phyloP scores from a whole-genome alignment of 345 rosid genomes.

The Kernera saxatilis region DNA sequence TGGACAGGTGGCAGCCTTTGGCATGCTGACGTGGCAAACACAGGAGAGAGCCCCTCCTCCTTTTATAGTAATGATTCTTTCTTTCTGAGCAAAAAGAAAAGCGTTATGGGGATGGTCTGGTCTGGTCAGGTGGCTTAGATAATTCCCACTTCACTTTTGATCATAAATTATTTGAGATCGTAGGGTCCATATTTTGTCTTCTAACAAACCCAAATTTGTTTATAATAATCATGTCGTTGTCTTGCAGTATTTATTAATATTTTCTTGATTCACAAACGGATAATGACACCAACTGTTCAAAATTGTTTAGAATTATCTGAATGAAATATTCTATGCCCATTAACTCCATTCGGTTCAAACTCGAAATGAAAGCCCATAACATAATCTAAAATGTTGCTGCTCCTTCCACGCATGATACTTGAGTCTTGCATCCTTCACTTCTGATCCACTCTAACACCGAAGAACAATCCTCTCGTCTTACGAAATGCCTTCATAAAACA shows the following conservation, averaged over 20 bases:
- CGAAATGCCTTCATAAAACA: slow-evolving; percentile 53
- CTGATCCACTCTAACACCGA: slow-evolving; percentile 60
- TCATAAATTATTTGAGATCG: not conserved
- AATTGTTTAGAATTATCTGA: not conserved
- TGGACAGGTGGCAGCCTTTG: too few relatives aligned
- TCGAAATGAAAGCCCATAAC: not conserved
- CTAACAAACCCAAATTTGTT: not conserved
- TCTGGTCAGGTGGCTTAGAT: slow-evolving; percentile 6
- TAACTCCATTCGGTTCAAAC: not conserved
- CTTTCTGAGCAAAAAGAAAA: not conserved
- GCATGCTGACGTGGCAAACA: too few relatives aligned
- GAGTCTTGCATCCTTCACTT: slow-evolving; percentile 28
- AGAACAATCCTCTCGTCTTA: slow-evolving; percentile 57
- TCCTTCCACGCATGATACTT: slow-evolving; percentile 15
- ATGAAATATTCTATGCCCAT: not conserved
- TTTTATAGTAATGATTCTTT: too few relatives aligned
- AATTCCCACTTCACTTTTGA: not conserved
- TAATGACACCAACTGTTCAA: not conserved
- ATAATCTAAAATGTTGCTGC: not conserved
- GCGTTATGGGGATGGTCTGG: not conserved
- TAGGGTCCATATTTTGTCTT: not conserved
- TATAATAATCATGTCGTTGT: not conserved
- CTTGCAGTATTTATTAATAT: not conserved
- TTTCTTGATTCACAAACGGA: not conserved
- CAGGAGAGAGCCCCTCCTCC: too few relatives aligned